Evolutionary conservation across 2,329 filamentous ascomycete genomes (phyloP), one percentile per base, ranked within the genome.

Genomic region (Exophiala phaeomuriformis): DNA sequence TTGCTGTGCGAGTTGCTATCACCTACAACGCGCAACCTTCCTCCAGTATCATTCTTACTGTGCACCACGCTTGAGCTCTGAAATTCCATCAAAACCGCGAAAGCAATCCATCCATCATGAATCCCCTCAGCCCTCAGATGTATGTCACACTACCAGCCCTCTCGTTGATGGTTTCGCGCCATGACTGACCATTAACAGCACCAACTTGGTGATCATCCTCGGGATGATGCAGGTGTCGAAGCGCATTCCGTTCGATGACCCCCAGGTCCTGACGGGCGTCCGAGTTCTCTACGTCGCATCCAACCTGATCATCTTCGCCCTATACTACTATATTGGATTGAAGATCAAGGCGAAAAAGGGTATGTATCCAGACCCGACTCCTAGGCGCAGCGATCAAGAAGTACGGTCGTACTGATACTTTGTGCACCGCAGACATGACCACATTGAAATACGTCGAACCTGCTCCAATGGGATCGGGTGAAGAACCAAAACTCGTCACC

Each of bases 401-500:
- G 9, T 30, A 2, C 12, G 33, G 19, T 33, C 10, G 29, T 37
- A 39, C 54, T 53, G 36, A 41, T 30, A 9, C 30, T 28, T 3
- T 42, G 10, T 28, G 39, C 39, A 5, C 19, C 12, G 10, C 68
- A 97, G 93, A 98, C 70, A 81, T 96, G 75, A 95, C 90, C 28
- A 95, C 93, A 2, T 84, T 98, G 69, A 97, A 98, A 77, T 98
- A 98, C 75, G 90, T 98, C 70, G 93, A 98, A 77, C 91, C 90
- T 42, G 82, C 93, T 3, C 84, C 89, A 42, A 88, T 96, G 84
- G 93, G 93, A 65, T 94, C 88, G 64, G 82, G 85, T 67, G 93
- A 97, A 73, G 90, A 96, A 75, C 85, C 87, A 70, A 96, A 96
- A 75, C 88, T 95, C 65, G 86, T 97, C 65, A 96, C 91, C 53